A percentile compares a stretch with the other conserved stretches of the same genome.
These are phyloP conservation scores for Agroathelia rolfsii DNA, from an alignment of 1,284 basidiomycete genomes.

Conservation along the genomic window DNA sequence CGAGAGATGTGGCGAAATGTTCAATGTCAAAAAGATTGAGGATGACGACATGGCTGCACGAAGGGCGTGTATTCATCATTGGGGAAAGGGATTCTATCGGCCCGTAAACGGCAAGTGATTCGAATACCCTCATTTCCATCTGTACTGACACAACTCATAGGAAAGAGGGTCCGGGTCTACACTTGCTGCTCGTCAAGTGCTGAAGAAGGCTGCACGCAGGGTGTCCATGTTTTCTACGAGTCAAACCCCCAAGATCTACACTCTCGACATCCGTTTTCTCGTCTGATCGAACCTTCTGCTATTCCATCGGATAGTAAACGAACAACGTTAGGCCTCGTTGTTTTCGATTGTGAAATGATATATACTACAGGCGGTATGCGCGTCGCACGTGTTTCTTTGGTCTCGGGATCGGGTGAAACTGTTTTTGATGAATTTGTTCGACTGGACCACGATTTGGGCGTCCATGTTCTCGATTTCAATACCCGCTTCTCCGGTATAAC, in stretches of 20 bases:
- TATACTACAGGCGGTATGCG: conserved; percentile 85
- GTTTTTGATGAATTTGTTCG: conserved; percentile 78
- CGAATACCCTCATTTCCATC: conserved; percentile 14
- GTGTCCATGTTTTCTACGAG: conserved; percentile 74
- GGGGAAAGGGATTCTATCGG: conserved; percentile 59
- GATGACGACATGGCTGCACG: too few relatives aligned
- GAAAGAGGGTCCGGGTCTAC: conserved; percentile 55
- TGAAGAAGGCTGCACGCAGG: conserved; percentile 53
- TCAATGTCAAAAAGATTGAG: conserved; percentile 51
- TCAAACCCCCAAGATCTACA: conserved; percentile 62
- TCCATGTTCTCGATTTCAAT: conserved; percentile 59
- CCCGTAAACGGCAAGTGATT: conserved; percentile 45
- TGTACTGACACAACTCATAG: conserved; percentile 27
- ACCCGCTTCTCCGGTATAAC: conserved; percentile 86
- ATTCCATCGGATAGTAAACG: conserved; percentile 18
- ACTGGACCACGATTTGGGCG: conserved; percentile 49
- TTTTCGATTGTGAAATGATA: conserved; percentile 89
- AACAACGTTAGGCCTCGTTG: conserved; percentile 60
- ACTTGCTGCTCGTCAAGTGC: conserved; percentile 59
- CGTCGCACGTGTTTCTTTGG: conserved; percentile 79
- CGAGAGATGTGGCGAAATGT: conserved; percentile 67
- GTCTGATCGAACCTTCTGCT: conserved; percentile 10
- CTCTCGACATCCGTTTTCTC: conserved; percentile 61
- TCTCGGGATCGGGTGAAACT: conserved; percentile 62
- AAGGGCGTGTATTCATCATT: conserved; percentile 78